These are phyloP conservation scores for Pestalotiopsis sp. DNA, from an alignment of 2,329 filamentous ascomycete genomes.

Conservation along the genomic window DNA sequence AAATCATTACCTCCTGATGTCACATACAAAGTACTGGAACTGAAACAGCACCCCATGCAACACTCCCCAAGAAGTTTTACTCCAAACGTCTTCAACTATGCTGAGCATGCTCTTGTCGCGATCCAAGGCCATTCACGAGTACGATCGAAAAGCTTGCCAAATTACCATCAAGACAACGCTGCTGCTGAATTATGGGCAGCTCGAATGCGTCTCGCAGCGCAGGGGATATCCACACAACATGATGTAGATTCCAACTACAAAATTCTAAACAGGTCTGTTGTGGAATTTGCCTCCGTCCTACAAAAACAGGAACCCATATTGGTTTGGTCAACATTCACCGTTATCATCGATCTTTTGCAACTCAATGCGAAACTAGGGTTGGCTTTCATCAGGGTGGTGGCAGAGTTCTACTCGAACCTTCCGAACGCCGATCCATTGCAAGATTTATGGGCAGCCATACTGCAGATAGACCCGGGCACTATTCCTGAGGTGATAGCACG, in stretches of 20 bases:
- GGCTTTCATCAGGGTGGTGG: too few species aligned
- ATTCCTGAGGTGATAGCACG: too few species aligned
- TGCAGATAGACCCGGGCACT: too few species aligned
- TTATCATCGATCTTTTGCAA: too few species aligned
- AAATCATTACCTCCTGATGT: too few species aligned
- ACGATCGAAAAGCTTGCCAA: background rate
- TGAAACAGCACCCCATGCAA: background rate
- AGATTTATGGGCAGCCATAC: too few species aligned
- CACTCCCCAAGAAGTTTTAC: too few species aligned
- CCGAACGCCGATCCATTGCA: too few species aligned
- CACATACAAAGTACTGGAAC: background rate
- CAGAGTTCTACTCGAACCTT: too few species aligned
- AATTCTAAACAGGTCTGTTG: background rate
- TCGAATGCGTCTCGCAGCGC: background rate
- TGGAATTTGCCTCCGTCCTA: background rate
- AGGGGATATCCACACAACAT: background rate
- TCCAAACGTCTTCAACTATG: fast-evolving
- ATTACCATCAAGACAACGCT: background rate
- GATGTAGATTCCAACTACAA: background rate
- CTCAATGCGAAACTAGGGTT: too few species aligned
- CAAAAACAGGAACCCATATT: background rate
- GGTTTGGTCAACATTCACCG: background rate
- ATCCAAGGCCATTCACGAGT: background rate
- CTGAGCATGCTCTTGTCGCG: background rate
- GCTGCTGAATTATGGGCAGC: background rate